These are phyloP conservation scores for Phalaenopsis hybrid DNA, from an alignment of 116 monocot species.

Conservation along the genomic window DNA sequence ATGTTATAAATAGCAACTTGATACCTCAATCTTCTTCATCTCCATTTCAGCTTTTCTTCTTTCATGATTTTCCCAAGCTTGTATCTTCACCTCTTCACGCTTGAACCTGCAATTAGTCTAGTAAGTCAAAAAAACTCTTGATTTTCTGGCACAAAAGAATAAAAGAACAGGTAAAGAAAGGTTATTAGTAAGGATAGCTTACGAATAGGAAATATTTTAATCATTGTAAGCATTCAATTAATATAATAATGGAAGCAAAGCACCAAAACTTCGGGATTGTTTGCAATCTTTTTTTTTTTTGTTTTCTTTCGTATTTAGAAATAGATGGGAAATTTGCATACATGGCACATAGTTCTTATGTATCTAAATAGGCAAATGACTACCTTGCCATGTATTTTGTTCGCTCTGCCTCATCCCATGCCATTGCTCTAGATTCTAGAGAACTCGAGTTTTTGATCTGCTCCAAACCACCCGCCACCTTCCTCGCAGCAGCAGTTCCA, in stretches of 20 bases:
- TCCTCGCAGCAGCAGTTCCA: slow-evolving; percentile 15
- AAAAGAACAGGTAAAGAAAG: not conserved
- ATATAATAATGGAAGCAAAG: not conserved
- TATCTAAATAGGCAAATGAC: not conserved
- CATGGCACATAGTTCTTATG: no score
- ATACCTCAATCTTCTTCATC: slow-evolving; percentile 75
- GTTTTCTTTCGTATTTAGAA: not conserved
- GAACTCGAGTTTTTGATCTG: slow-evolving; percentile 20
- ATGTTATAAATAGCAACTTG: not conserved
- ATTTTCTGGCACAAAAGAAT: not conserved
- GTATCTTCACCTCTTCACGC: slow-evolving; percentile 92
- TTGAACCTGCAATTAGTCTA: slow-evolving; percentile 47
- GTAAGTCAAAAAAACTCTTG: not conserved
- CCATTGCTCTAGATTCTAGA: slow-evolving; percentile 62
- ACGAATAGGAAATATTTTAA: not conserved
- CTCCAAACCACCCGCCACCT: slow-evolving; percentile 9
- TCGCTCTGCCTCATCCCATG: slow-evolving; percentile 90
- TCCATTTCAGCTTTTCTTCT: slow-evolving; percentile 79
- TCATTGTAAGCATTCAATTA: not conserved
- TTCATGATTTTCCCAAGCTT: slow-evolving; percentile 92
- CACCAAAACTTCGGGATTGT: not conserved
- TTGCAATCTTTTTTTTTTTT: not conserved
- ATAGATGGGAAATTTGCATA: not conserved
- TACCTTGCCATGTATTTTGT: slow-evolving; percentile 96
- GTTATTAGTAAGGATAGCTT: not conserved